Conservation (phyloP, 1,284 basidiomycete genomes). For the Paramarasmius palmivorus region DNA sequence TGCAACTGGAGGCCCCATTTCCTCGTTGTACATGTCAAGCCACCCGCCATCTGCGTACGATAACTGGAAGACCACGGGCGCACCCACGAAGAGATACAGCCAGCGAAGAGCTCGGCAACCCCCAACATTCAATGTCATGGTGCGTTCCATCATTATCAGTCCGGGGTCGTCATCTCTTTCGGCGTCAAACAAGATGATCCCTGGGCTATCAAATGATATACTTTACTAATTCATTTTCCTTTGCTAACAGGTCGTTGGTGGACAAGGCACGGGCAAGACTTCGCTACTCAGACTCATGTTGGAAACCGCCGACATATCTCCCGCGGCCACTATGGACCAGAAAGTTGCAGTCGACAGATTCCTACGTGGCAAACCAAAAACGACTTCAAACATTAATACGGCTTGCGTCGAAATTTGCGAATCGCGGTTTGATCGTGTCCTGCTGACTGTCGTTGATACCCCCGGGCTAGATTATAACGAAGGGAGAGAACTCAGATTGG, state of each 20-base stretch:
- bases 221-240: conserved; percentile 3
- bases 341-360: conserved; percentile 60
- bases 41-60: conserved; percentile 58
- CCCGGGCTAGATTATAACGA: conserved; percentile 75
- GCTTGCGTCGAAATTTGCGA: conserved; percentile 78
- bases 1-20: conserved; percentile 46
- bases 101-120: conserved; percentile 64
- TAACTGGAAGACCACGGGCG: conserved; percentile 35
- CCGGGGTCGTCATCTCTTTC: conserved; percentile 10
- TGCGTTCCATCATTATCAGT: conserved; percentile 30
- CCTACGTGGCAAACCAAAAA: conserved; percentile 53
- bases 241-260: conserved; percentile 64
- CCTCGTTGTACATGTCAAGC: conserved; percentile 63
- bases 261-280: conserved; percentile 78
- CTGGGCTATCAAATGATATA: conserved; percentile 12
- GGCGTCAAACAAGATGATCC: background rate
- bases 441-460: conserved; percentile 79
- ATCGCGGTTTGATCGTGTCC: conserved; percentile 71
- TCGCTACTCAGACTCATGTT: conserved; percentile 68
- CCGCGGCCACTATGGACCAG: conserved; percentile 68
- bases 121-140: conserved; percentile 84
- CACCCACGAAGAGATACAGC: conserved; percentile 47
- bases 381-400: conserved; percentile 61
- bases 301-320: conserved; percentile 77
- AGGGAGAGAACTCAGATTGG: conserved; percentile 72